A percentile compares a stretch with the other conserved stretches of the same genome.
These are phyloP conservation scores for Sarocladiaceae sp. DNA, from an alignment of 2,329 filamentous ascomycete genomes.

Conservation along the genomic window DNA sequence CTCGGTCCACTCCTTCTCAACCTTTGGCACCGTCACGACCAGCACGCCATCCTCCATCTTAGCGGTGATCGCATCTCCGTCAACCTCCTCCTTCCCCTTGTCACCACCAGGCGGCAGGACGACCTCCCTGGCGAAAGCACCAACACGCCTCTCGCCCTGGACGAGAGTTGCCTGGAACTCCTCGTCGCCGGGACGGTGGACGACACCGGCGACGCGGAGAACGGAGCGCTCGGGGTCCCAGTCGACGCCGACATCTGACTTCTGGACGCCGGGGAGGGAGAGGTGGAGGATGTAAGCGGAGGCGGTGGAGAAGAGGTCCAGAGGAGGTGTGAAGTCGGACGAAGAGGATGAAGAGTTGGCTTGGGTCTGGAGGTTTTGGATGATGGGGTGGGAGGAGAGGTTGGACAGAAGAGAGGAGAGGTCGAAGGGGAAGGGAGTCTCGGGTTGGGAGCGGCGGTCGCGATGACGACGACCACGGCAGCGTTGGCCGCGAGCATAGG, in stretches of 20 bases:
- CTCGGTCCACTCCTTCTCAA: conserved; percentile 54
- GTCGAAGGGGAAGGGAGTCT: conserved; percentile 24
- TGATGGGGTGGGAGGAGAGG: conserved; percentile 35
- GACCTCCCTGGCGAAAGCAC: conserved; percentile 67
- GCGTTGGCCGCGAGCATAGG: conserved; percentile 14
- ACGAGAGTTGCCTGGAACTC: conserved; percentile 58
- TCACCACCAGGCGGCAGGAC: conserved; percentile 43
- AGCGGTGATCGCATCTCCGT: conserved; percentile 61
- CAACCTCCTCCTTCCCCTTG: conserved; percentile 51
- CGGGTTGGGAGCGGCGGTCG: conserved; percentile 11
- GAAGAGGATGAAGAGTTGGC: conserved; percentile 18
- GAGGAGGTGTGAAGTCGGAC: conserved; percentile 55
- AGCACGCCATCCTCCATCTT: conserved; percentile 75
- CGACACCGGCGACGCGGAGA: conserved; percentile 63
- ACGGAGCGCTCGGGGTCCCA: conserved; percentile 65
- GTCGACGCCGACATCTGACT: conserved; percentile 69
- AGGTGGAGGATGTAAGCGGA: conserved; percentile 64
- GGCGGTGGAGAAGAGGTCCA: conserved; percentile 68
- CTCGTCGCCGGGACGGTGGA: conserved; percentile 67
- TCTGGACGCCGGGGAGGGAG: conserved; percentile 71
- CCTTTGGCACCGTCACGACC: conserved; percentile 69
- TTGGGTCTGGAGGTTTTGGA: conserved; percentile 29
- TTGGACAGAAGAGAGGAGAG: conserved; percentile 32
- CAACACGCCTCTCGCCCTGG: conserved; percentile 62
- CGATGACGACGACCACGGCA: conserved; percentile 12